Conservation (phyloP, 495 filamentous ascomycete genomes). For the Massariosphaeria phaeospora region DNA sequence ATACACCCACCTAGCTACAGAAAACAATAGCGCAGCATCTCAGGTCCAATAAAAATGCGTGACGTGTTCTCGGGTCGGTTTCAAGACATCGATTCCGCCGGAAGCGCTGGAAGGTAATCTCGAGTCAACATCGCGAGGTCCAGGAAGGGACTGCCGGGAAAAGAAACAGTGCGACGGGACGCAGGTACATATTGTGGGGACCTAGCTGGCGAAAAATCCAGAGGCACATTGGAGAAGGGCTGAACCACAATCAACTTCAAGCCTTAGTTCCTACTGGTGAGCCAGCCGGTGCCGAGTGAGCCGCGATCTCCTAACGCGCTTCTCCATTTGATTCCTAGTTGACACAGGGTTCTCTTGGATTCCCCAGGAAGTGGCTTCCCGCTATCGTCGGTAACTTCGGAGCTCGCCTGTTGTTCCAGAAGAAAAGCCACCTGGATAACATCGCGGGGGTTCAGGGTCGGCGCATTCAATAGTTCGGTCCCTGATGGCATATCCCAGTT, state of each 20-base stretch:
- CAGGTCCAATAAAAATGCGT: slow-evolving; percentile 3
- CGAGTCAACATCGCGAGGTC: not conserved
- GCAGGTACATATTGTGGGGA: slow-evolving; percentile 7
- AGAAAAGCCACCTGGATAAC: slow-evolving; percentile 89
- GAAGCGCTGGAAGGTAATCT: not conserved
- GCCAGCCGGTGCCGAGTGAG: slow-evolving; percentile 77
- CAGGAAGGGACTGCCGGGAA: not conserved
- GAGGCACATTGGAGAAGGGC: not conserved
- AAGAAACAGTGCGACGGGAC: not conserved
- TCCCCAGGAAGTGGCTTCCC: slow-evolving; percentile 37
- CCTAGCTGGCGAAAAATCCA: not conserved
- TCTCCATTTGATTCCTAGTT: slow-evolving; percentile 82
- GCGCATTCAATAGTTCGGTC: slow-evolving; percentile 41
- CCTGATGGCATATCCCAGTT: slow-evolving; percentile 52
- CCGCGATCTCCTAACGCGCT: slow-evolving; percentile 86
- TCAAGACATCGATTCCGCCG: slow-evolving; percentile 18
- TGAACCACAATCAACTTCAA: not conserved
- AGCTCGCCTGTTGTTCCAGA: slow-evolving; percentile 60
- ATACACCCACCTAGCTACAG: not conserved
- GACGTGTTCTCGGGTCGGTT: slow-evolving; percentile 8
- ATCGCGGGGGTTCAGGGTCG: slow-evolving; percentile 76
- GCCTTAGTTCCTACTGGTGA: slow-evolving; percentile 58
- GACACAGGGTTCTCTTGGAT: slow-evolving; percentile 67
- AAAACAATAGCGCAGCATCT: not conserved
- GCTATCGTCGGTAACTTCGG: slow-evolving; percentile 46